phyloP scores from a whole-genome alignment of 495 filamentous ascomycete species.

The Cryomyces antarcticus region DNA sequence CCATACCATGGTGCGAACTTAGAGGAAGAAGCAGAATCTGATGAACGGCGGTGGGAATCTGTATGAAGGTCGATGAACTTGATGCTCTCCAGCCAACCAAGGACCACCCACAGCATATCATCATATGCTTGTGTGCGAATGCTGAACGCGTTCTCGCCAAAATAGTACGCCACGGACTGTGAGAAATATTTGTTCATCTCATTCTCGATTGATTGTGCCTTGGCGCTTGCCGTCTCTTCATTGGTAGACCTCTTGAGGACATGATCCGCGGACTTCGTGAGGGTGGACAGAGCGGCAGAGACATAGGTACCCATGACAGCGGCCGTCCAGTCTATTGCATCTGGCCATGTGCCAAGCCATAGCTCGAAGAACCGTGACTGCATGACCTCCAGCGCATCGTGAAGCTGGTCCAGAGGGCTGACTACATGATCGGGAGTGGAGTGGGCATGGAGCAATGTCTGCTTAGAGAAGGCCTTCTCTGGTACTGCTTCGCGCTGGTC shows the following conservation, averaged over 20 bases:
- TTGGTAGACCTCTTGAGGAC: constrained; percentile 12
- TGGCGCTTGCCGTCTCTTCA: constrained; percentile 1
- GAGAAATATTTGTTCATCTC: constrained; percentile 65
- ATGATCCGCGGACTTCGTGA: constrained; percentile 26
- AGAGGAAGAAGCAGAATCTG: neutral
- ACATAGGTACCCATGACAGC: constrained; percentile 73
- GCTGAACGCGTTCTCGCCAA: constrained; percentile 61
- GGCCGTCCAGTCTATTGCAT: constrained; percentile 82
- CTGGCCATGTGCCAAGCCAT: constrained; percentile 68
- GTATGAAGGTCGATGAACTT: constrained; percentile 48
- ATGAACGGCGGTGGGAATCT: constrained; percentile 16
- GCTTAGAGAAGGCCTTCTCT: too few species aligned
- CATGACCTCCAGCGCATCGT: constrained; percentile 28
- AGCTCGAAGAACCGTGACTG: constrained; percentile 58
- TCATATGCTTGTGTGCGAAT: constrained; percentile 73
- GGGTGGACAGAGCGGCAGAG: constrained; percentile 41
- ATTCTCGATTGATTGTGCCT: constrained; percentile 40
- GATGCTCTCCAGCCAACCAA: constrained; percentile 74
- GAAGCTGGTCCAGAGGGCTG: constrained; percentile 34
- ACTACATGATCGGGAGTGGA: constrained; percentile 7
- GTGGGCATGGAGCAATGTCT: too few species aligned
- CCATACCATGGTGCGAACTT: constrained; percentile 42
- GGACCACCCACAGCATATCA: constrained; percentile 93
- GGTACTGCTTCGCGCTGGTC: too few species aligned
- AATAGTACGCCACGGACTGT: constrained; percentile 58